Percentiles rank a stretch among this genome's conserved stretches.
phyloP scores from a whole-genome alignment of 176 grass and related monocot species.

The Oryza rufipogon region DNA sequence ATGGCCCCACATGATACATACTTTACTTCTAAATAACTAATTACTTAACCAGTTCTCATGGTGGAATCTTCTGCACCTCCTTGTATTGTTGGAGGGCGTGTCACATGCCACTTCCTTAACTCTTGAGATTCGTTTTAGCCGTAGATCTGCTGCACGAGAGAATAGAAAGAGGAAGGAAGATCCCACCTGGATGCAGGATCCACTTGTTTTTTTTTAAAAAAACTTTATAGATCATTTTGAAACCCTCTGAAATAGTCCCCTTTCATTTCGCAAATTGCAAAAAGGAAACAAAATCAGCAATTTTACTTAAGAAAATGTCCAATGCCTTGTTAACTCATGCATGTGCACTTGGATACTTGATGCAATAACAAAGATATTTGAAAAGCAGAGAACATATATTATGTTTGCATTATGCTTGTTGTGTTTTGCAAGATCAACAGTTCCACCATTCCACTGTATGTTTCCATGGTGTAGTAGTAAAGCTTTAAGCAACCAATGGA shows the following conservation, averaged over 20 bases:
- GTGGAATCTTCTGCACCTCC: background rate
- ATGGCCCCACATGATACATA: background rate
- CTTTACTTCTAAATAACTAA: conserved; percentile 20
- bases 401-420: conserved; percentile 13
- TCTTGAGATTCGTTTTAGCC: background rate
- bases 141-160: background rate
- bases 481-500: background rate
- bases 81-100: background rate
- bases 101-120: background rate
- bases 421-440: background rate
- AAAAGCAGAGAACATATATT: background rate
- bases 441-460: conserved; percentile 3
- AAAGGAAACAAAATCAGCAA: background rate
- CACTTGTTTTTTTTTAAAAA: no score
- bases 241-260: background rate
- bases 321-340: background rate
- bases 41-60: background rate
- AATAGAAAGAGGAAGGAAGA: background rate
- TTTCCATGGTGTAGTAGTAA: background rate
- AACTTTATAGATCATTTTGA: background rate
- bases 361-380: background rate
- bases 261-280: background rate
- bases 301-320: background rate
- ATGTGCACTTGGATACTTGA: background rate
- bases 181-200: background rate